Conservation (phyloP, 139 green algal species). For the Astrephomene gubernaculifera region DNA sequence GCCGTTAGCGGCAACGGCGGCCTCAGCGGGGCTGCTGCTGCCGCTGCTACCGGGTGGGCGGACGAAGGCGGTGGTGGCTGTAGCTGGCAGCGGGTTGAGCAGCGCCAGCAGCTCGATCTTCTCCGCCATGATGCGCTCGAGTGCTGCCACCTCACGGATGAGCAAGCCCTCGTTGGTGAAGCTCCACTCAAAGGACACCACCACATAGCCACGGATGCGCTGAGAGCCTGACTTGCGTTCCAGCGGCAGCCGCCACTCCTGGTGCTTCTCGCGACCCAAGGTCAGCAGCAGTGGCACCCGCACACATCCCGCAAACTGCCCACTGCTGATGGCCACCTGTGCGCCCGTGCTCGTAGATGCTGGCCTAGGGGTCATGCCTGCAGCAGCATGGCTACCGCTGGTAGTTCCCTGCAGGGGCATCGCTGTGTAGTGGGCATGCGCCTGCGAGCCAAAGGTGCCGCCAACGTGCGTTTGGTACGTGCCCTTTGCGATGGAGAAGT, state of each 20-base stretch:
- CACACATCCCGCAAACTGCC: conserved; percentile 51
- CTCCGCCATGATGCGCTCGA: conserved; percentile 80
- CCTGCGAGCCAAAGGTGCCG: not conserved
- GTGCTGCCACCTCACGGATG: conserved; percentile 72
- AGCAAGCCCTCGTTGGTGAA: conserved; percentile 81
- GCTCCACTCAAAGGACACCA: conserved; percentile 80
- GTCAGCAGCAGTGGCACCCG: conserved; percentile 79
- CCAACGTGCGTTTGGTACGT: not conserved
- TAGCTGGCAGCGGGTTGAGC: conserved; percentile 64
- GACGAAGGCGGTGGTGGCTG: conserved; percentile 24
- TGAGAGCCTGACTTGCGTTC: conserved; percentile 36
- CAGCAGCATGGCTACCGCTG: too few species aligned
- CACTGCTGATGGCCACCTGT: conserved; percentile 47
- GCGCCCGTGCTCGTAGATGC: not conserved
- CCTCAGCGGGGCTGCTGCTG: not conserved
- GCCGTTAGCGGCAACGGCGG: not conserved
- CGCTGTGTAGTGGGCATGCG: not conserved
- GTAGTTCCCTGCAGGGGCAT: not conserved
- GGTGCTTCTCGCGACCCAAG: conserved; percentile 43
- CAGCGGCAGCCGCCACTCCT: conserved; percentile 20
- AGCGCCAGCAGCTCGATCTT: conserved; percentile 78
- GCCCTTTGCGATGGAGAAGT: conserved; percentile 25
- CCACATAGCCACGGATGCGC: conserved; percentile 54
- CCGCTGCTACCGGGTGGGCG: conserved; percentile 6
- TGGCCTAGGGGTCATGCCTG: too few species aligned